Base-by-base conservation (phyloP, 148 eudicot species). In the Fagopyrum esculentum region DNA sequence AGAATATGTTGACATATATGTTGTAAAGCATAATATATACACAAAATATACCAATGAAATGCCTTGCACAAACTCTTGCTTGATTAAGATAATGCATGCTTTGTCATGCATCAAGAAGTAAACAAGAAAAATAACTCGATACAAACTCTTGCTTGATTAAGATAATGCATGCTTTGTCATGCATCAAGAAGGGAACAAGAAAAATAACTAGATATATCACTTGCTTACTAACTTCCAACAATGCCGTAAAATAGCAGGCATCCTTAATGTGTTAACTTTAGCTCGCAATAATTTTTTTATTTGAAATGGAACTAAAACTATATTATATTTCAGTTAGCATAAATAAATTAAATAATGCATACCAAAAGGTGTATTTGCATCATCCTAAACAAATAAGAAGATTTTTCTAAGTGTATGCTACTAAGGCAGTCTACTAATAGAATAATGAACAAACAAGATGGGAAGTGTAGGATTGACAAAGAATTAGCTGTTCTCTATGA, bases 1-100 rank as follows among this genome's bases (percentile, higher is more conserved):
- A 78, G 72, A 69, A 48, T 59, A 19, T 73, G 66, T 45, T 30
- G 46, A 19, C 63, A 80, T 11, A 52, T 52, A 40, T 45, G 6
- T 46, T 9, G 48, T 52, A 56, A 68, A 43, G 61, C 77, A 44
- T 5, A 50, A 17, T 51, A 76, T 64, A 19, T 64, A 40, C 46
- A 66, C 13, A 40, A 2, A 35, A 12, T 35, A 35, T 10, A 10
- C 29, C 29, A 4, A 35, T 43, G 47, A 66, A 66, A 43, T 13
- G 71, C 3, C 46, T 66, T 12, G 71, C 61, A 59, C 11, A 19
- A 19, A 54, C 17, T 54, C 59, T 52, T 52, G 26, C 57, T 16
- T 52, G 17, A 52, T 12, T 15, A 17, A 12, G 57, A 52, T 4
- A 52, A 52, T 52, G 16, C 57, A 12, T 52, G 57, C 17, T 17